These are phyloP conservation scores for Musa balbisiana DNA, from an alignment of 202 grass and related monocot genomes.

Conservation along the genomic window DNA sequence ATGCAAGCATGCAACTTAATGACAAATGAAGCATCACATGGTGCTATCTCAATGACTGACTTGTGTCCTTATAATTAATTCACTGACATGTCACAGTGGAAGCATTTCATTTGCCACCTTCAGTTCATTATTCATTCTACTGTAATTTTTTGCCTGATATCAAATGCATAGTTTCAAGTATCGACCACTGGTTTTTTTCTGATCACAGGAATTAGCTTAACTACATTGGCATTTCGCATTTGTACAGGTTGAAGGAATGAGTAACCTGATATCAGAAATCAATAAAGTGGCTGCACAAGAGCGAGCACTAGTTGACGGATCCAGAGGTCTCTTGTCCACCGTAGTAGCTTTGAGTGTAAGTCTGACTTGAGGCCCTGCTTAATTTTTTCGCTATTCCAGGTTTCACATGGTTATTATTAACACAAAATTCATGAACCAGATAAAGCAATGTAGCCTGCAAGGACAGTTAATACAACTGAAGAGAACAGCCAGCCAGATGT, in stretches of 20 bases:
- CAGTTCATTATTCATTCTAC: no score
- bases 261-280: slow-evolving; percentile 75
- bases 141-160: no score
- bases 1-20: no score
- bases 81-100: no score
- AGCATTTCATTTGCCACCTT: no score
- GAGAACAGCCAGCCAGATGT: slow-evolving; percentile 40
- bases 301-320: slow-evolving; percentile 63
- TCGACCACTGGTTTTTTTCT: background rate
- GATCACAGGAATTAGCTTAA: background rate
- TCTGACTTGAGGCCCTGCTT: background rate
- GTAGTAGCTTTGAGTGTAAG: slow-evolving; percentile 81
- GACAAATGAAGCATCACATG: no score
- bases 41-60: no score
- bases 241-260: slow-evolving; percentile 74
- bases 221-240: background rate
- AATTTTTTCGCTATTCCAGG: background rate
- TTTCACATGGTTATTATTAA: background rate
- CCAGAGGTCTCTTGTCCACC: slow-evolving; percentile 73
- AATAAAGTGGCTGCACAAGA: slow-evolving; percentile 69
- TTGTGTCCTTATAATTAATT: no score
- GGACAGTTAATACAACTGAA: slow-evolving; percentile 77
- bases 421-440: slow-evolving; percentile 51
- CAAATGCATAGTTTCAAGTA: no score
- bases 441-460: slow-evolving; percentile 79